These are phyloP conservation scores for Geranomyces michiganensis DNA, from an alignment of 192 early-diverging fungal species.

Conservation along the genomic window DNA sequence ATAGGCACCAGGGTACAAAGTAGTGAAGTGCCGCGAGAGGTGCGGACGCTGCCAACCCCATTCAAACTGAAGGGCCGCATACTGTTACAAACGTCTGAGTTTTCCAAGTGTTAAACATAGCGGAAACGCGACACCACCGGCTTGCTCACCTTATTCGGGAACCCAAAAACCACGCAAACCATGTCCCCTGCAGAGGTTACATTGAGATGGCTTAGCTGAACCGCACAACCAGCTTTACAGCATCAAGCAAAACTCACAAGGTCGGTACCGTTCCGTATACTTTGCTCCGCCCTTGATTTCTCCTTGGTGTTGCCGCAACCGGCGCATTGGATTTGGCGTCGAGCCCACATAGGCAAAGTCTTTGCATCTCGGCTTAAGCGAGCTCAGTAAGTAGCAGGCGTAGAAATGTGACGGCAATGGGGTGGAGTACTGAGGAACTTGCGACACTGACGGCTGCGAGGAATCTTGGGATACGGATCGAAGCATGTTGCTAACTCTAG, in stretches of 20 bases:
- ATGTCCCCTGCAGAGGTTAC: conserved; percentile 44
- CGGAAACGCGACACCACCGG: too few species aligned
- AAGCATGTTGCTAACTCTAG: too few species aligned
- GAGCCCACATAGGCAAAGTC: conserved; percentile 54
- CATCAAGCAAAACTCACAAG: conserved; percentile 31
- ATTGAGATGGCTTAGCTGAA: background rate
- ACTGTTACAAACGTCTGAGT: background rate
- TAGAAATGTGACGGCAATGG: conserved; percentile 35
- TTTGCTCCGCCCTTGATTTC: conserved; percentile 59
- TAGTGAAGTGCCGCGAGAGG: conserved; percentile 48
- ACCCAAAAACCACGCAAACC: conserved; percentile 50
- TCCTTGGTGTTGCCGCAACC: conserved; percentile 61
- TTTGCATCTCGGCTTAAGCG: conserved; percentile 33
- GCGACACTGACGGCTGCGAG: background rate
- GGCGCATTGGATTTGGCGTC: conserved; percentile 54
- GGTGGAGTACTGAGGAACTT: background rate
- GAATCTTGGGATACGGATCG: background rate
- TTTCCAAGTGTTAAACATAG: too few species aligned
- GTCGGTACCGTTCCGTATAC: conserved; percentile 45
- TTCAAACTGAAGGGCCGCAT: conserved; percentile 39
- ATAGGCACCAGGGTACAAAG: conserved; percentile 27
- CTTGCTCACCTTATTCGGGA: conserved; percentile 38
- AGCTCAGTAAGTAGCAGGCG: conserved; percentile 51
- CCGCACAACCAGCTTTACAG: too few species aligned
- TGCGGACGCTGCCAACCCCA: conserved; percentile 58